These are phyloP conservation scores for Penicillium paradoxum DNA, from an alignment of 495 filamentous ascomycete species.

Conservation along the genomic window DNA sequence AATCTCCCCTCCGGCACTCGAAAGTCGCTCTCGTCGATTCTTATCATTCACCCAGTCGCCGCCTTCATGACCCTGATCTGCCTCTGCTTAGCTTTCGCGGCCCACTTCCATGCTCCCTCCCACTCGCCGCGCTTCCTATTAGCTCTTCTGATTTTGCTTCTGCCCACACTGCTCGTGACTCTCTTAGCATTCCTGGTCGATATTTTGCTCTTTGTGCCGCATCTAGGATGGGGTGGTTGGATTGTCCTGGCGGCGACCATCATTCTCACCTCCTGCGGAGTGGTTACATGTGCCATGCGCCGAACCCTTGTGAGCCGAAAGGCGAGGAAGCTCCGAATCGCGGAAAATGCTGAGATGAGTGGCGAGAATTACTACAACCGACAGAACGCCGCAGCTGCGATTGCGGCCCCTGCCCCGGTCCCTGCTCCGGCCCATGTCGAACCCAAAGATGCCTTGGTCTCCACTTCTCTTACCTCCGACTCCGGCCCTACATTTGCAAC, in stretches of 20 bases:
- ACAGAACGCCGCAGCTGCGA: constrained; percentile 49
- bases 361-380: constrained; percentile 85
- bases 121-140: constrained; percentile 89
- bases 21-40: constrained; percentile 79
- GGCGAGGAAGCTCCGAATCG: constrained; percentile 84
- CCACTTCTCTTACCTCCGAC: constrained; percentile 47
- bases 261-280: constrained; percentile 72
- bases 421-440: constrained; percentile 34
- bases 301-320: constrained; percentile 88
- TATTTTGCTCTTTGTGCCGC: constrained; percentile 92
- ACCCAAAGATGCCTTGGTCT: constrained; percentile 49
- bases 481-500: constrained; percentile 70
- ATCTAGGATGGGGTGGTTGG: constrained; percentile 91
- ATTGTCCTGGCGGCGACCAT: constrained; percentile 89
- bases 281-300: constrained; percentile 96
- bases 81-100: constrained; percentile 68
- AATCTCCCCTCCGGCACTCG: constrained; percentile 69
- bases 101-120: constrained; percentile 86
- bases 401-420: constrained; percentile 27
- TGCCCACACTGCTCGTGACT: constrained; percentile 78
- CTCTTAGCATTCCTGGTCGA: constrained; percentile 90
- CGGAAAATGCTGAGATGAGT: constrained; percentile 92
- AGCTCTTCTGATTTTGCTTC: constrained; percentile 73
- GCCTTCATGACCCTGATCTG: constrained; percentile 81
- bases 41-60: constrained; percentile 90